Evolutionary conservation across 192 early-diverging fungal species (phyloP).

Genomic region (Backusella liffmaniae): DNA sequence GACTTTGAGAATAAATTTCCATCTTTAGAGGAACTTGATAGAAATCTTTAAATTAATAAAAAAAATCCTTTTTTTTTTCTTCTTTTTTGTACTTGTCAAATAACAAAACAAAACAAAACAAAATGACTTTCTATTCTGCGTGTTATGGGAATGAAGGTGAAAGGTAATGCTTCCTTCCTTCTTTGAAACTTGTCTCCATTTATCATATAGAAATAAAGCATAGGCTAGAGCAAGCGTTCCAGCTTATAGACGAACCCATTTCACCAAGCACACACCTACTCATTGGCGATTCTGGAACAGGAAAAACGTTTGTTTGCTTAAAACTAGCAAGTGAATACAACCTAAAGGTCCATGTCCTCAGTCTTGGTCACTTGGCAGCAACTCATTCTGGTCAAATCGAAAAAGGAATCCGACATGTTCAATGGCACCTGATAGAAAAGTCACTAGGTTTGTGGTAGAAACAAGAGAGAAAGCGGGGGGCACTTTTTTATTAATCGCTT

Average conservation of each 20-base stretch:
- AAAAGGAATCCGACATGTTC: conserved; percentile 12
- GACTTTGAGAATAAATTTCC: conserved; percentile 39
- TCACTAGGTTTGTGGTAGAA: neutral
- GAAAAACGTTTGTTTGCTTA: neutral
- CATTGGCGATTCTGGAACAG: conserved; percentile 15
- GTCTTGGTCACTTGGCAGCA: conserved; percentile 11
- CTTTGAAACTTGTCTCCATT: neutral
- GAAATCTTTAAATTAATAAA: neutral
- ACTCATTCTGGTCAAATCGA: conserved; percentile 8
- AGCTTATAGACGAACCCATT: neutral
- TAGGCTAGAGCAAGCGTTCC: conserved; percentile 13
- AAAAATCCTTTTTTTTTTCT: neutral
- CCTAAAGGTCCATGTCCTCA: neutral
- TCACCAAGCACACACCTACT: conserved; percentile 3
- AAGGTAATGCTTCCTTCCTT: conserved; percentile 3
- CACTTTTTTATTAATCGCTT: neutral
- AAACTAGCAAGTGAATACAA: neutral
- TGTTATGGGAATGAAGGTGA: conserved; percentile 29
- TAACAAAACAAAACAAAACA: neutral
- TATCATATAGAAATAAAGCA: neutral
- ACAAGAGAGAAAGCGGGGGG: neutral
- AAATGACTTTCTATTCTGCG: neutral
- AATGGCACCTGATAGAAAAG: conserved; percentile 5
- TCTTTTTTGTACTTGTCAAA: neutral
- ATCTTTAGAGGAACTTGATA: conserved; percentile 22